Evolutionary conservation across 441 rosid species (phyloP).

Genomic region (Flueggea neowawraea): DNA sequence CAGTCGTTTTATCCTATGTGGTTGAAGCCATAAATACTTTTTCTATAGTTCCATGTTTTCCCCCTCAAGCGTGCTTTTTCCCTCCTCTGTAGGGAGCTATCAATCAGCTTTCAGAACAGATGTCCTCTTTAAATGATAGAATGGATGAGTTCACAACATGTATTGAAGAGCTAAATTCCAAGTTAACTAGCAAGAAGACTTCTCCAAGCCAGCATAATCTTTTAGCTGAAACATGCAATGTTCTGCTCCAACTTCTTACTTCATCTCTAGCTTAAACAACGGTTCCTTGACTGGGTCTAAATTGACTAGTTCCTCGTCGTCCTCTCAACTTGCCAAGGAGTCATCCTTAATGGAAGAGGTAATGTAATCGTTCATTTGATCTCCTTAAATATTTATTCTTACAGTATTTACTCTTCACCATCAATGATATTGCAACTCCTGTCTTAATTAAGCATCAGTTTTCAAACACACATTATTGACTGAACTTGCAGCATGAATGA

Average conservation of each 20-base stretch:
- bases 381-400: neutral
- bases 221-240: constrained; percentile 69
- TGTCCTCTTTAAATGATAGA: constrained; percentile 76
- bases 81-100: constrained; percentile 44
- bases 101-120: constrained; percentile 88
- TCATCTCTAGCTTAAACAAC: constrained; percentile 77
- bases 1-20: neutral
- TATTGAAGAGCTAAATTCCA: constrained; percentile 77
- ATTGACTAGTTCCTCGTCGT: constrained; percentile 74
- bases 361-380: constrained; percentile 9
- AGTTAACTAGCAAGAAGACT: constrained; percentile 48
- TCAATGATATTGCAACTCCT: no score
- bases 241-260: constrained; percentile 86
- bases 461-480: no score
- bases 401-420: neutral
- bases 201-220: constrained; percentile 67
- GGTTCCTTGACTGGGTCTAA: constrained; percentile 68
- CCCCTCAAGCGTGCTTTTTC: neutral
- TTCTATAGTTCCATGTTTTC: constrained; percentile 8
- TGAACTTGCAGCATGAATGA: no score
- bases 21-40: constrained; percentile 2
- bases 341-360: constrained; percentile 84
- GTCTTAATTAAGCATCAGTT: no score
- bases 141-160: constrained; percentile 86
- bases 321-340: constrained; percentile 79